Evolutionary conservation across 176 grass and related monocot species (phyloP).

Genomic region (Thalia dealbata): DNA sequence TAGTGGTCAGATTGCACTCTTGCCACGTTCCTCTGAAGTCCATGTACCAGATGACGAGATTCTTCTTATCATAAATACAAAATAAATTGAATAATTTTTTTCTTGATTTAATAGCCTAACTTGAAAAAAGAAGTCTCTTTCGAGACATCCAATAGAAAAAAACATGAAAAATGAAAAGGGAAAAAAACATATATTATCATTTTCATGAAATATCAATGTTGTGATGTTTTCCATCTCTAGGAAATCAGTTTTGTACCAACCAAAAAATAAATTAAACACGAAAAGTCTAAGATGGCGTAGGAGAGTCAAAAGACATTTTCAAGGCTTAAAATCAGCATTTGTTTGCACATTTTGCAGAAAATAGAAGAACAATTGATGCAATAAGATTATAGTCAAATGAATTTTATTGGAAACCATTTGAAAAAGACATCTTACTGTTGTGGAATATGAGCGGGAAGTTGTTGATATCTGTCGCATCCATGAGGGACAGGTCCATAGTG

Average conservation of each 20-base stretch:
- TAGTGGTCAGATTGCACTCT: too few species aligned
- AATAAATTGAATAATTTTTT: too few species aligned
- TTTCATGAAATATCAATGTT: not conserved
- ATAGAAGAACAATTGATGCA: not conserved
- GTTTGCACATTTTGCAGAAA: not conserved
- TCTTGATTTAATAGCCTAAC: too few species aligned
- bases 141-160: too few species aligned
- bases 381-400: not conserved
- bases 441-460: constrained; percentile 51
- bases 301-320: not conserved
- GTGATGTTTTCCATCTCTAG: not conserved
- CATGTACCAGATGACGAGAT: too few species aligned
- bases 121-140: too few species aligned
- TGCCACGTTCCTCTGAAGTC: too few species aligned
- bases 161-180: too few species aligned
- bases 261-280: not conserved
- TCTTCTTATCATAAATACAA: too few species aligned
- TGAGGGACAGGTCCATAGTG: constrained; percentile 50
- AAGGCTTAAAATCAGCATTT: not conserved
- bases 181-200: not conserved
- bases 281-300: not conserved
- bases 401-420: not conserved
- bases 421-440: constrained; percentile 65
- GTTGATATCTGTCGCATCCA: constrained; percentile 38
- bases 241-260: not conserved